Evolutionary conservation across 306 rosid species (phyloP).

Genomic region (Astragalus membranaceus): DNA sequence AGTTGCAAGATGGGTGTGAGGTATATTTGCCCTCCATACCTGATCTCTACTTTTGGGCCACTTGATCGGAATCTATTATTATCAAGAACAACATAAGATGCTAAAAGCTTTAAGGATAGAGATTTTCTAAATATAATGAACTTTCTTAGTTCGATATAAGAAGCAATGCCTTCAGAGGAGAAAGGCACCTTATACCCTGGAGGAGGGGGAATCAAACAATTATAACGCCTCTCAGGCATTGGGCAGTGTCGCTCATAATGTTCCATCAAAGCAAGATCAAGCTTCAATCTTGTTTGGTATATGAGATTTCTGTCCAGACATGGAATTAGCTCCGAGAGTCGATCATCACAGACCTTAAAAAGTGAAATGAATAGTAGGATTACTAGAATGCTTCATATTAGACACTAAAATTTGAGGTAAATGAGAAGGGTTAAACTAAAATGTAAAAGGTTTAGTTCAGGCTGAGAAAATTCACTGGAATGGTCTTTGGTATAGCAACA

Average conservation of each 20-base stretch:
- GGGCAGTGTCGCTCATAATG: slow-evolving; percentile 97
- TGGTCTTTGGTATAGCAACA: slow-evolving; percentile 43
- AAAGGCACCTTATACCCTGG: slow-evolving; percentile 72
- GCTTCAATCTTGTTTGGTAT: slow-evolving; percentile 83
- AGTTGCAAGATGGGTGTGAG: slow-evolving; percentile 92
- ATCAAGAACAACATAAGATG: slow-evolving; percentile 21
- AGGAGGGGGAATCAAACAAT: slow-evolving; percentile 96
- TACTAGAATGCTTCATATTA: slow-evolving; percentile 5
- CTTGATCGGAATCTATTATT: slow-evolving; percentile 71
- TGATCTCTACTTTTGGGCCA: slow-evolving; percentile 98
- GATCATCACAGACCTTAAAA: slow-evolving; percentile 85
- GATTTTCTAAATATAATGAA: neutral
- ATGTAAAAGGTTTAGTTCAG: slow-evolving; percentile 9
- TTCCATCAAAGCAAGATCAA: slow-evolving; percentile 78
- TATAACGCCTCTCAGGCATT: slow-evolving; percentile 69
- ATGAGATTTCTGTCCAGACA: slow-evolving; percentile 89
- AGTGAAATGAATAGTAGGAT: slow-evolving; percentile 2
- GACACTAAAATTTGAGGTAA: slow-evolving; percentile 7
- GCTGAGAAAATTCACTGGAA: slow-evolving; percentile 61
- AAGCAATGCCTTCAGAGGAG: slow-evolving; percentile 8
- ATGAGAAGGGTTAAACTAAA: neutral
- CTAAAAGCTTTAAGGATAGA: slow-evolving; percentile 15
- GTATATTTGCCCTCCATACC: slow-evolving; percentile 93
- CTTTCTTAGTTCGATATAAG: slow-evolving; percentile 1
- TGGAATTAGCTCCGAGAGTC: slow-evolving; percentile 80